Base-by-base conservation (phyloP, 768 basidiomycete species). In the Arthromyces matolae region DNA sequence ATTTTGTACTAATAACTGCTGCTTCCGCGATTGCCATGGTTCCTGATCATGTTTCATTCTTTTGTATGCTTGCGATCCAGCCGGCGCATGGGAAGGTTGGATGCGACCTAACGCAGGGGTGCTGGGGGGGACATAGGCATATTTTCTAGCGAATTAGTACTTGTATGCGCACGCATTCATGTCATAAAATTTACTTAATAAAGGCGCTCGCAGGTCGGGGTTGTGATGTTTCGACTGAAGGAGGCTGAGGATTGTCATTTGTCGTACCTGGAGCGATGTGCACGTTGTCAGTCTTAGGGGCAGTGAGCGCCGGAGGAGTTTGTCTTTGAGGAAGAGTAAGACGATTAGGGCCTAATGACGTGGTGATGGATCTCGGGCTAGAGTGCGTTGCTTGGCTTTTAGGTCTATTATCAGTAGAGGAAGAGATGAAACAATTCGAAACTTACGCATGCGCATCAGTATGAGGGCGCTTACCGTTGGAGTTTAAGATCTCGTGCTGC, bases 391-490 rank as follows among this genome's bases (percentile, higher is more conserved):
- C 61, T 10, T 65, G 63, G 57, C 64, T 51, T 31, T 47, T 52
- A 35, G 51, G 61, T 19, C 50, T 44, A 27, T 59, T 46, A 37
- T 55, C 60, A 25, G 63, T 64, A 38, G 20, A 42, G 22, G 53
- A 8, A 54, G 31, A 50, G 45, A 34, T 16, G 10, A 7, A 34
- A 46, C 19, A 23, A 23, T 3, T 35, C 19, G 16, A 39, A 40
- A 54, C 75, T 64, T 47, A 80, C 81, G 67, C 64, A 48, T 67
- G 69, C 36, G 58, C 52, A 33, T 75, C 72, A 14, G 60, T 55
- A 71, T 82, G 80, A 45, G 68, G 71, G 14, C 89, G 81, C 58
- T 90, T 91, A 38, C 83, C 80, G 52, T 86, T 86, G 9, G 59
- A 55, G 54, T 87, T 87, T 8, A 62, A 29, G 41, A 57, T 51